Evolutionary conservation across 371 early-diverging fungal genomes (phyloP), one percentile per base, ranked within the genome.

Genomic region (Syncephalastrum contaminatum): DNA sequence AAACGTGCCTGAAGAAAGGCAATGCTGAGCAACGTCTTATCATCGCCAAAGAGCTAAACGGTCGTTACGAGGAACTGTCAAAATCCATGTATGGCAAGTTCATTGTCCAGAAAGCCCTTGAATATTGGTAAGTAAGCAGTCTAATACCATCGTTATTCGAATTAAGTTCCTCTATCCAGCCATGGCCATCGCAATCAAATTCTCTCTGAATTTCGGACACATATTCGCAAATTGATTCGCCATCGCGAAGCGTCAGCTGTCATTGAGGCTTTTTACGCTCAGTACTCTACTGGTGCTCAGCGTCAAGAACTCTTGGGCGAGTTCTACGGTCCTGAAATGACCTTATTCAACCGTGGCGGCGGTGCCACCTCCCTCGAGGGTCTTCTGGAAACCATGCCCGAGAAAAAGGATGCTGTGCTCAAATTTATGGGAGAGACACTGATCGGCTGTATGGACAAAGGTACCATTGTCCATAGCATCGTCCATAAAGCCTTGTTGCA

Each of bases 271-370:
- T 89, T 88, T 27, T 97, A 91, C 57, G 73, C 87, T 10, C 85
- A 86, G 67, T 92, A 82, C 54, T 87, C 92, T 40, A 94, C 87
- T 54, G 82, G 90, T 3, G 60, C 74, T 46, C 94, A 97, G 72
- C 77, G 90, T 48, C 73, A 81, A 36, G 76, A 78, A 25, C 72
- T 97, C 63, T 79, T 94, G 50, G 87, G 92, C 48, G 97, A 97
- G 77, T 93, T 97, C 67, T 96, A 94, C 66, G 96, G 96, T 42
- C 91, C 90, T 15, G 94, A 95, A 67, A 94, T 88, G 80, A 83
- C 89, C 0, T 62, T 95, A 21, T 96, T 94, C 70, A 61, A 58
- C 20, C 57, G 58, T 30, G 67, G 58, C 22, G 72, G 70, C 16
- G 74, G 78, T 52, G 70, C 74, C 61, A 73, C 80, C 69, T 74